Evolutionary conservation across 2,329 filamentous ascomycete genomes (phyloP), one percentile per base, ranked within the genome.

Genomic region (Neopestalotiopsis clavispora): DNA sequence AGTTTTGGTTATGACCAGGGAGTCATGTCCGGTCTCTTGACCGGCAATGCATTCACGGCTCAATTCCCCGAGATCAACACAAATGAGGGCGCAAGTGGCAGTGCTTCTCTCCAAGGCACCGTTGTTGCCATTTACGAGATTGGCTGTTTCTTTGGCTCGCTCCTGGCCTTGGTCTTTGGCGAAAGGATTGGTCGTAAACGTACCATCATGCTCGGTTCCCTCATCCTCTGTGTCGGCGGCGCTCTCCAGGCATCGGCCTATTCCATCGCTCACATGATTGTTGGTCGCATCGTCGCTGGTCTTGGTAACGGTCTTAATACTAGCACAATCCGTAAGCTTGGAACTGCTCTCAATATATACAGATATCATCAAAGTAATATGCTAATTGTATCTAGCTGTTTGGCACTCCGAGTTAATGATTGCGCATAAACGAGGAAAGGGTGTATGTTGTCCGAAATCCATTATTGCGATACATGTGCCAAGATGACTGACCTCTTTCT

Each of bases 201-300:
- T 32, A 80, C 78, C 40, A 80, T 84, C 23, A 74, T 80, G 58
- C 70, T 79, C 4, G 83, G 83, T 17, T 80, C 79, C 1, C 34
- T 78, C 3, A 77, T 84, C 70, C 80, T 84, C 78, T 77, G 81
- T n/a, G 66, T 81, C 0, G 85, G 84, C 4, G 83, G 84, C 2
- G 71, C 81, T 3, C 76, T 87, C 3, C 84, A 86, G 73, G 79
- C 82, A 2, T 78, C 82, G 0, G 80, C 82, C 1, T 84, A 79
- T 70, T 78, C 75, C n/a, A 78, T 81, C 4, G 72, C 82, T 0
- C 83, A 84, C 67, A 78, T 85, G 68, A 80, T 85, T 45, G 77
- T 84, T 7, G 85, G 82, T 2, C 78, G 85, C 13, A 80, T 85
- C 34, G 78, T 87, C 10, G 82, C 85, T 0, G 85, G 85, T 4